These are phyloP conservation scores for Epichloe uncinata DNA, from an alignment of 2,329 filamentous ascomycete species.

Conservation along the genomic window DNA sequence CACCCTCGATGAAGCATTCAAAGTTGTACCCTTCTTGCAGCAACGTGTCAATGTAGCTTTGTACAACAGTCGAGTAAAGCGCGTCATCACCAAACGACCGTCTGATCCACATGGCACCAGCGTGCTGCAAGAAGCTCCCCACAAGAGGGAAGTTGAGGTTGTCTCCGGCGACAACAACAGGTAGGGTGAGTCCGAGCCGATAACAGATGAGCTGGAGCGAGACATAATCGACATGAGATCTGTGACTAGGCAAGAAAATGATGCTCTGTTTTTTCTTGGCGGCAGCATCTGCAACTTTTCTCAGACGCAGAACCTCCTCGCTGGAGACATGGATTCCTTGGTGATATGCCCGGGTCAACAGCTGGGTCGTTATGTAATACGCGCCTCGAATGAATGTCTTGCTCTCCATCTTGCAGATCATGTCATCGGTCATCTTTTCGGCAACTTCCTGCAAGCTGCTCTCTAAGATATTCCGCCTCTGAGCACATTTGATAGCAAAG, in stretches of 20 bases:
- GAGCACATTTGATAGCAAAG: constrained; percentile 34
- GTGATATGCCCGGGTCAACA: constrained; percentile 86
- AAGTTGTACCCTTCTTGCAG: constrained; percentile 87
- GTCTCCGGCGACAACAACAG: constrained; percentile 87
- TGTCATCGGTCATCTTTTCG: constrained; percentile 76
- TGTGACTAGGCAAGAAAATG: constrained; percentile 87
- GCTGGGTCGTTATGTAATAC: constrained; percentile 79
- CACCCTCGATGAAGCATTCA: constrained; percentile 95
- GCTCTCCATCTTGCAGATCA: constrained; percentile 99
- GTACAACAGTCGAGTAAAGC: constrained; percentile 83
- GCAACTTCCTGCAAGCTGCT: constrained; percentile 65
- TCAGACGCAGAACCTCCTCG: constrained; percentile 75
- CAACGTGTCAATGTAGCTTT: constrained; percentile 88
- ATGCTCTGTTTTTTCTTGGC: constrained; percentile 90
- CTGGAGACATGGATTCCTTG: constrained; percentile 95
- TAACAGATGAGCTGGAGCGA: constrained; percentile 93
- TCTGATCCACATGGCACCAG: constrained; percentile 95
- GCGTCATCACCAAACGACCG: constrained; percentile 85
- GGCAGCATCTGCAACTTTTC: constrained; percentile 71
- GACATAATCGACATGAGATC: constrained; percentile 93
- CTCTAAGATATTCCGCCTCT: constrained; percentile 52
- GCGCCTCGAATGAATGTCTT: constrained; percentile 83
- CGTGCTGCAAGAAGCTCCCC: constrained; percentile 82
- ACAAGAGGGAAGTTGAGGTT: constrained; percentile 92
- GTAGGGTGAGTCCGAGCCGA: constrained; percentile 73